A percentile compares a stretch with the other conserved stretches of the same genome.
phyloP scores from a whole-genome alignment of 441 rosid genomes.

The Erodium texanum region DNA sequence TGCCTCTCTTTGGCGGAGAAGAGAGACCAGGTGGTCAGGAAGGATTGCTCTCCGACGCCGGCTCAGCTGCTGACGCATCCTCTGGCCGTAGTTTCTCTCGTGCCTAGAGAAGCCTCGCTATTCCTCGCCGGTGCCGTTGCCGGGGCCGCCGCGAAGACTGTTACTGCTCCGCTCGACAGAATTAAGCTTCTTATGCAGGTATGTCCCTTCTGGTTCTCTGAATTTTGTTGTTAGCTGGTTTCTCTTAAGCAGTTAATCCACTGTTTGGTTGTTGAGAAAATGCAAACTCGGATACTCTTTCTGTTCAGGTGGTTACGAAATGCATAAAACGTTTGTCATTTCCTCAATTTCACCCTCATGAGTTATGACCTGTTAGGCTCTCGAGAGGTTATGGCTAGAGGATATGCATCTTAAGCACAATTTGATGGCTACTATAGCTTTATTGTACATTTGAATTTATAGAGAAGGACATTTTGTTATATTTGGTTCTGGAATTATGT shows the following conservation, averaged over 20 bases:
- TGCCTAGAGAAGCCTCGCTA: constrained; percentile 66
- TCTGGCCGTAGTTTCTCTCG: constrained; percentile 48
- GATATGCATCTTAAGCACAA: background rate
- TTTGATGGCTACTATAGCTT: background rate
- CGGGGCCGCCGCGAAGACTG: constrained; percentile 90
- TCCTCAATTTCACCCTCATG: background rate
- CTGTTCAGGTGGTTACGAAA: background rate
- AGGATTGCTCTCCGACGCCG: constrained; percentile 45
- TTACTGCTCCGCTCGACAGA: constrained; percentile 94
- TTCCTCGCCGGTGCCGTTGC: constrained; percentile 86
- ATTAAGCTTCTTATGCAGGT: constrained; percentile 96
- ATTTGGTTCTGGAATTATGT: background rate
- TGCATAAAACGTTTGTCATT: background rate
- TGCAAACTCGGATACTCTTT: too few species aligned
- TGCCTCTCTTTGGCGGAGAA: constrained; percentile 51
- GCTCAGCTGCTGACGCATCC: constrained; percentile 81
- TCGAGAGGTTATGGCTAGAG: background rate
- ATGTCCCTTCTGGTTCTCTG: too few species aligned
- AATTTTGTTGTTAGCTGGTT: too few species aligned
- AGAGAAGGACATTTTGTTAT: too few species aligned
- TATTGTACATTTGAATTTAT: too few species aligned
- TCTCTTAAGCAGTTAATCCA: background rate
- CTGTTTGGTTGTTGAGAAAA: too few species aligned
- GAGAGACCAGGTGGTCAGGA: constrained; percentile 32
- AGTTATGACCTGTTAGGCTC: background rate